phyloP scores from a whole-genome alignment of 2,329 filamentous ascomycete species.

The Pseudocercospora ulei region DNA sequence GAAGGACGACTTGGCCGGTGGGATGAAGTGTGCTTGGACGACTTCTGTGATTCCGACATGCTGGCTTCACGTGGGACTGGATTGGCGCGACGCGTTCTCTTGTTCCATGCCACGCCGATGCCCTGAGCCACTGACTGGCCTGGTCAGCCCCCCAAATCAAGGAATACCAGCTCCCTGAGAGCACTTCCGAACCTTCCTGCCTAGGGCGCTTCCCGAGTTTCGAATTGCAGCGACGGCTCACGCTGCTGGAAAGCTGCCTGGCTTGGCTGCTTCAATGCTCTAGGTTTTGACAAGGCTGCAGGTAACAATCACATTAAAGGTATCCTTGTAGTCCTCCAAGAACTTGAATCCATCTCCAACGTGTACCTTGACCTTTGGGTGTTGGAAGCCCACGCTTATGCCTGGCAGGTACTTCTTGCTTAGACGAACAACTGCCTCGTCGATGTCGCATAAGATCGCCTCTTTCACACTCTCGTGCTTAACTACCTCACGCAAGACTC shows the following conservation, averaged over 20 bases:
- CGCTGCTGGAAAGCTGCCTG: too few relatives aligned
- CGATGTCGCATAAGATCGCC: slow-evolving; percentile 95
- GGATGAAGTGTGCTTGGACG: background rate
- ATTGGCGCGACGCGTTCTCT: background rate
- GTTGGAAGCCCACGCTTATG: slow-evolving; percentile 82
- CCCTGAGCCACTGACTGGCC: too few relatives aligned
- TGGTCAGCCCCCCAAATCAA: too few relatives aligned
- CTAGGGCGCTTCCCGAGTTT: too few relatives aligned
- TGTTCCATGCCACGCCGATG: background rate
- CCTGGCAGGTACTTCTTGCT: slow-evolving; percentile 95
- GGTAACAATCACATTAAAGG: slow-evolving; percentile 99
- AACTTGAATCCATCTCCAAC: slow-evolving; percentile 99
- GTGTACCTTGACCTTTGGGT: slow-evolving; percentile 87
- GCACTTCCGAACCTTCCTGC: too few relatives aligned
- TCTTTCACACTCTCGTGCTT: slow-evolving; percentile 97
- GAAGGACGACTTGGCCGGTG: slow-evolving; percentile 2
- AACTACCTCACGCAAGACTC: slow-evolving; percentile 94
- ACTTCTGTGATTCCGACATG: background rate
- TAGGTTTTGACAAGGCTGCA: too few relatives aligned
- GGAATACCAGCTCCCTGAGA: too few relatives aligned
- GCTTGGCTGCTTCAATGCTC: too few relatives aligned
- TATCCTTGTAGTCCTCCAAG: slow-evolving; percentile 88
- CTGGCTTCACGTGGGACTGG: background rate
- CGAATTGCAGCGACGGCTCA: too few relatives aligned
- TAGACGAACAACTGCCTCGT: slow-evolving; percentile 96